These are phyloP conservation scores for Trypanosoma congolense DNA, from an alignment of 208 protist species.

Conservation along the genomic window DNA sequence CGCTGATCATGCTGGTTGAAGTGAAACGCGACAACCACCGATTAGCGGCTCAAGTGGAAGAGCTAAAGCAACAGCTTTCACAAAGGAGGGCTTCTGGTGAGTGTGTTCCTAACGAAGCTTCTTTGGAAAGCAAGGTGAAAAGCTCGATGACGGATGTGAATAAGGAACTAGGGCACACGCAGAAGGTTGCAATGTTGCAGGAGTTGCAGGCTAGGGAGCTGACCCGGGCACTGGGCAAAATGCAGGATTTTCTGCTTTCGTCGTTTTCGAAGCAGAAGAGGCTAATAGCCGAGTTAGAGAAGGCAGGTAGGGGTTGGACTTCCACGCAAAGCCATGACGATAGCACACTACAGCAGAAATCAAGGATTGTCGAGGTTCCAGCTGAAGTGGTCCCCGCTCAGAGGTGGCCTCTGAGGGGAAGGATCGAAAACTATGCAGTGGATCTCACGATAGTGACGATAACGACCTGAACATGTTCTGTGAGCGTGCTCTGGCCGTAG, in stretches of 20 bases:
- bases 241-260: slow-evolving; percentile 4
- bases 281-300: slow-evolving; percentile 1
- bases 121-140: not conserved
- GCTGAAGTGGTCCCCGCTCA: too few species aligned
- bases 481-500: not conserved
- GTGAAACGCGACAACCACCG: slow-evolving; percentile 1
- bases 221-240: not conserved
- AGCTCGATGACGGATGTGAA: not conserved
- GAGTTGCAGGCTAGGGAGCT: not conserved
- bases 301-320: not conserved
- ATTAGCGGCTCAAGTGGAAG: not conserved
- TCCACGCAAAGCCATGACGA: not conserved
- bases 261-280: slow-evolving; percentile 1
- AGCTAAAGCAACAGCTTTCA: slow-evolving; percentile 2
- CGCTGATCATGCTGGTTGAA: slow-evolving; percentile 1
- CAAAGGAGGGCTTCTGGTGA: not conserved
- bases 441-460: not conserved
- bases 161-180: slow-evolving; percentile 4
- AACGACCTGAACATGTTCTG: not conserved
- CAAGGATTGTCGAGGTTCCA: not conserved
- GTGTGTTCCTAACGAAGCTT: not conserved
- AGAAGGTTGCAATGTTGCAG: not conserved
- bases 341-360: not conserved
- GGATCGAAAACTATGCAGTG: not conserved
- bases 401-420: too few species aligned